Percentiles rank a stretch among this genome's conserved stretches.
These are phyloP conservation scores for Climacium dendroides DNA, from an alignment of 225 moss, liverwort and hornwort genomes.

Conservation along the genomic window DNA sequence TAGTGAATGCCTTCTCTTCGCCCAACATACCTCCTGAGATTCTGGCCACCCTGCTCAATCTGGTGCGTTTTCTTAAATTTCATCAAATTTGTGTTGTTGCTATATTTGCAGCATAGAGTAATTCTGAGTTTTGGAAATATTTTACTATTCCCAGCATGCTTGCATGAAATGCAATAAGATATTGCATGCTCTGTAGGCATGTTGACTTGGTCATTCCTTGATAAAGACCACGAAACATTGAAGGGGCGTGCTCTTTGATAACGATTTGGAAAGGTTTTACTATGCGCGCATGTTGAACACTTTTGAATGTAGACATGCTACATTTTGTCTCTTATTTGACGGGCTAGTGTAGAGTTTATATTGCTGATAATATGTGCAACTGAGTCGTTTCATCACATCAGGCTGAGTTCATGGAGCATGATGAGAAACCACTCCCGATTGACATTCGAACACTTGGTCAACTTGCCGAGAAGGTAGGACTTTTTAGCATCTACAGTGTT, in stretches of 20 bases:
- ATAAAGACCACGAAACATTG: neutral
- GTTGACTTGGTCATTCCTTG: neutral
- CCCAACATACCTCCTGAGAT: constrained; percentile 99
- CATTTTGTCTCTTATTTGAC: neutral
- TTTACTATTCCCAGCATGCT: neutral
- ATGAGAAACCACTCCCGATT: constrained; percentile 90
- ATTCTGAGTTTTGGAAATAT: neutral
- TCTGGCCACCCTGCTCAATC: constrained; percentile 83
- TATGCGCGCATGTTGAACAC: neutral
- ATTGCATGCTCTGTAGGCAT: neutral
- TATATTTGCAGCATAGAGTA: neutral
- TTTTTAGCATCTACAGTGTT: neutral
- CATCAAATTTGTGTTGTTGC: neutral
- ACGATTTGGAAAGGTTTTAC: neutral
- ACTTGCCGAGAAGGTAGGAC: constrained; percentile 84
- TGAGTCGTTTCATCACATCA: constrained; percentile 5
- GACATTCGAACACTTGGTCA: constrained; percentile 94
- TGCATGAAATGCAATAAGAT: neutral
- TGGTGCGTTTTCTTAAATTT: constrained; percentile 28
- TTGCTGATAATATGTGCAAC: neutral
- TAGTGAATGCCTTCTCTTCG: constrained; percentile 93
- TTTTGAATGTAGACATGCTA: neutral
- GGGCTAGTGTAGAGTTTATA: neutral
- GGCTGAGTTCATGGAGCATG: constrained; percentile 99
- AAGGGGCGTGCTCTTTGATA: neutral